Conservation (phyloP, 257 asterid genomes). For the Penstemon newberryi region DNA sequence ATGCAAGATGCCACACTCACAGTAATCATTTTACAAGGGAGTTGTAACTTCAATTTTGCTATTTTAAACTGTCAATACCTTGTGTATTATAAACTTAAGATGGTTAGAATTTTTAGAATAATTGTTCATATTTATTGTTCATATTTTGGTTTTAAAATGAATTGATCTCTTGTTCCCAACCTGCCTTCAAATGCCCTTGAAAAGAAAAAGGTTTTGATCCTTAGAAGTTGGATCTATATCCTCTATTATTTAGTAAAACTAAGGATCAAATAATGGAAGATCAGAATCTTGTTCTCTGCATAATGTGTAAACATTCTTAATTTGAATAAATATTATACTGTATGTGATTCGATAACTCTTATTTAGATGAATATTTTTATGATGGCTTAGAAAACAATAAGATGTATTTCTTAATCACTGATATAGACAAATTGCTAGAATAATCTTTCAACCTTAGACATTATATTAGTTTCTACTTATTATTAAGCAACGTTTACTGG, state of each 20-base stretch:
- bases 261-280: neutral
- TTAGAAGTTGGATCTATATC: neutral
- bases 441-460: constrained; percentile 8
- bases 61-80: neutral
- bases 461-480: neutral
- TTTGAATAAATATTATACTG: neutral
- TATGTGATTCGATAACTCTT: neutral
- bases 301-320: neutral
- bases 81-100: neutral
- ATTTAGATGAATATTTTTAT: neutral
- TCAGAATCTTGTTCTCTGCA: constrained; percentile 10
- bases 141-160: neutral
- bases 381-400: neutral
- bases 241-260: neutral
- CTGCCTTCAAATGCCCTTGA: constrained; percentile 7
- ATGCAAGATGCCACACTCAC: constrained; percentile 9
- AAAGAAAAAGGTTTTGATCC: constrained; percentile 3
- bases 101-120: neutral
- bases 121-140: neutral
- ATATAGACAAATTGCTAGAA: constrained; percentile 2
- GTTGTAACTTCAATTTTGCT: neutral
- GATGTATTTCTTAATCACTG: neutral
- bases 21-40: neutral
- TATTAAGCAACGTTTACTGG: constrained; percentile 50
- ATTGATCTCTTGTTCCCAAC: constrained; percentile 4